phyloP scores from a whole-genome alignment of 2,329 filamentous ascomycete species.

The Lachnellula subtilissima region DNA sequence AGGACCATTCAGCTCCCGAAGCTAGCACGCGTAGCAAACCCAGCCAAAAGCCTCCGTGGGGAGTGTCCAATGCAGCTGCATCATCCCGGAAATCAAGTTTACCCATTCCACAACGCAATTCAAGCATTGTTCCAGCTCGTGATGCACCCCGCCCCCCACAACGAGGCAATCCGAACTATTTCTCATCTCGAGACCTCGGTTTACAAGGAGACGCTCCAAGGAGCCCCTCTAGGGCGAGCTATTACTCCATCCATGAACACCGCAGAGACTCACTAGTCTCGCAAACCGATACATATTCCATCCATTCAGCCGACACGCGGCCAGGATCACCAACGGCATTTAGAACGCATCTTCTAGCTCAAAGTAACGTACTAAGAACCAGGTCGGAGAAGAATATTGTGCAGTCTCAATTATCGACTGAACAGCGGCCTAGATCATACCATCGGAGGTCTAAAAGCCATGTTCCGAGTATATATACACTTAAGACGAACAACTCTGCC shows the following conservation, averaged over 20 bases:
- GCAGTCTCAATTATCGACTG: constrained; percentile 13
- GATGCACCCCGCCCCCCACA: constrained; percentile 35
- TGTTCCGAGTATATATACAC: constrained; percentile 53
- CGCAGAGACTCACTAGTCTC: constrained; percentile 52
- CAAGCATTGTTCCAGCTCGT: constrained; percentile 31
- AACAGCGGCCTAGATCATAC: constrained; percentile 20
- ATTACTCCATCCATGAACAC: constrained; percentile 47
- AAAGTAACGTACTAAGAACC: constrained; percentile 31
- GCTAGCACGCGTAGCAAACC: constrained; percentile 20
- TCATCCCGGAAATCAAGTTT: constrained; percentile 24
- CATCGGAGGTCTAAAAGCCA: constrained; percentile 30
- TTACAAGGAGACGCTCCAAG: constrained; percentile 23
- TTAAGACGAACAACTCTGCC: constrained; percentile 43
- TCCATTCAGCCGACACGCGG: constrained; percentile 42
- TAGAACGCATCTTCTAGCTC: constrained; percentile 28
- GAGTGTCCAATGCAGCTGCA: constrained; percentile 19
- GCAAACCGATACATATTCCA: constrained; percentile 50
- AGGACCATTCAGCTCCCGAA: constrained; percentile 34
- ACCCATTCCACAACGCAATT: constrained; percentile 31
- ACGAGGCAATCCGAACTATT: constrained; percentile 36
- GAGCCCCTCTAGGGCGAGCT: constrained; percentile 44
- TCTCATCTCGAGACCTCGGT: constrained; percentile 37
- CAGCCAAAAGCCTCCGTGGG: constrained; percentile 26
- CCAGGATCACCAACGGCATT: constrained; percentile 41
- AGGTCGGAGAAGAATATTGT: constrained; percentile 34